These are phyloP conservation scores for Globisporangium irregulare DNA, from an alignment of 352 stramenopile genomes.

Conservation along the genomic window DNA sequence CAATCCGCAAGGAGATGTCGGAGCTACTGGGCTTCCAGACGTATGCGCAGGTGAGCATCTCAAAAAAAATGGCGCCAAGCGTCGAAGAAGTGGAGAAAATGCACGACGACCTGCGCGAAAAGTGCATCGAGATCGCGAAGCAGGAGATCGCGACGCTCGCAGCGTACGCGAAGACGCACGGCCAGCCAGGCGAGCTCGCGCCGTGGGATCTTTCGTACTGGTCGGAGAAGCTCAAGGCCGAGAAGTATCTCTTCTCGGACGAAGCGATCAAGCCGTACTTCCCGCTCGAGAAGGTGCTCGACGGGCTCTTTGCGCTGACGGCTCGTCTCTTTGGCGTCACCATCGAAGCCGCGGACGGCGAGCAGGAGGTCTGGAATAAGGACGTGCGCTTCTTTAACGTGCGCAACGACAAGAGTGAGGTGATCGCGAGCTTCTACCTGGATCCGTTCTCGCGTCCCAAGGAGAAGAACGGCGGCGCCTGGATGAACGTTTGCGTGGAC, in stretches of 20 bases:
- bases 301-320: conserved; percentile 96
- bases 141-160: conserved; percentile 91
- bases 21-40: conserved; percentile 92
- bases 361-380: conserved; percentile 89
- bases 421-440: conserved; percentile 96
- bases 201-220: conserved; percentile 96
- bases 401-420: conserved; percentile 61
- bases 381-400: conserved; percentile 97
- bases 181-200: conserved; percentile 72
- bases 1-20: conserved; percentile 90
- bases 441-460: conserved; percentile 96
- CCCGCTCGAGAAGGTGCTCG: conserved; percentile 91
- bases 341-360: conserved; percentile 81
- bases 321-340: conserved; percentile 93
- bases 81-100: conserved; percentile 92
- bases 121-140: conserved; percentile 89
- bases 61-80: conserved; percentile 95
- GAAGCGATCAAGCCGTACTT: conserved; percentile 98
- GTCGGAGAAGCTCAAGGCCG: conserved; percentile 94
- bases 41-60: conserved; percentile 91
- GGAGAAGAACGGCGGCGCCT: conserved; percentile 97
- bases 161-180: conserved; percentile 79
- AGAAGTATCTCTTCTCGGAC: conserved; percentile 94
- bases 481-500: conserved; percentile 97
- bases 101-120: conserved; percentile 90